Conservation (phyloP, 257 asterid genomes). For the Mitragyna speciosa region DNA sequence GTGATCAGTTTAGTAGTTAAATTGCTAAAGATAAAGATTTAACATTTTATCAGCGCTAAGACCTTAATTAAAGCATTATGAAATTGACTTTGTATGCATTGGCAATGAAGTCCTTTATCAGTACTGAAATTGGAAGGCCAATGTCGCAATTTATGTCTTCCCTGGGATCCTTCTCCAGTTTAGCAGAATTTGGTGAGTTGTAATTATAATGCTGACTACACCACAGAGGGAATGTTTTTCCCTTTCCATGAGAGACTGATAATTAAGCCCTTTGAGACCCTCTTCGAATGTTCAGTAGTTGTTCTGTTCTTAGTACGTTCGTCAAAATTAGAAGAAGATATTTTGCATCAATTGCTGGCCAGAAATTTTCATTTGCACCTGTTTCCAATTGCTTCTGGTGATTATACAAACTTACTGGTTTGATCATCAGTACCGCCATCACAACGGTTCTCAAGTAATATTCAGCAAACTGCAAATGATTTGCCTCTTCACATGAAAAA, state of each 20-base stretch:
- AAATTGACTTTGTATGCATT: neutral
- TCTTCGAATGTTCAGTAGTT: neutral
- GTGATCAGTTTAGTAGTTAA: neutral
- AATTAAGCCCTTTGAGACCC: neutral
- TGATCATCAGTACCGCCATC: neutral
- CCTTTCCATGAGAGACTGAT: neutral
- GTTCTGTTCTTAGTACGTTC: neutral
- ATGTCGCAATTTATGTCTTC: neutral
- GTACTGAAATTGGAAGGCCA: neutral
- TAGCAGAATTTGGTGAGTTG: neutral
- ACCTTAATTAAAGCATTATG: neutral
- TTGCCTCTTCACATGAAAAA: neutral
- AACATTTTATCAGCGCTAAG: neutral
- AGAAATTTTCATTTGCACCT: neutral
- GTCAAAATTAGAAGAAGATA: too few relatives aligned
- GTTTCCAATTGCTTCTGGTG: neutral
- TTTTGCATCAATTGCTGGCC: neutral
- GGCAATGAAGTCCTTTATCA: neutral
- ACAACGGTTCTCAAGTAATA: neutral
- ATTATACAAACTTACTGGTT: neutral
- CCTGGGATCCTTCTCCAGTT: neutral
- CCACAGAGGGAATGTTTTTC: neutral
- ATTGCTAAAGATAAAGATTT: neutral
- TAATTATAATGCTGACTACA: neutral
- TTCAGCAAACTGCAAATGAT: neutral